Evolutionary conservation across 257 asterid genomes (phyloP), one percentile per base, ranked within the genome.

Genomic region (Scutellaria galericulata): DNA sequence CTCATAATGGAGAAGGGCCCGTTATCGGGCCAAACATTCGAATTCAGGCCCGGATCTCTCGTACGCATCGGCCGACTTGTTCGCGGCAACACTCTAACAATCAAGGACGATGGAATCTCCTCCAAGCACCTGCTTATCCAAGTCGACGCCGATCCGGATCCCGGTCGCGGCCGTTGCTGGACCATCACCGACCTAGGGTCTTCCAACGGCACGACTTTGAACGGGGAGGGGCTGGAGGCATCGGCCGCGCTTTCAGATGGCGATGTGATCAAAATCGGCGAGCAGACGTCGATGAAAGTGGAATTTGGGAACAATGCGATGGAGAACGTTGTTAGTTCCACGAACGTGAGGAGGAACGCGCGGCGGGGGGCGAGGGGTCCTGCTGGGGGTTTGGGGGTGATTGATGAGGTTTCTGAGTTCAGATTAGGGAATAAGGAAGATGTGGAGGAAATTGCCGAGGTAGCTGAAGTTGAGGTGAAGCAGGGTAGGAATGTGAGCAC

Each of bases 101-200:
- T 93, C 83, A 91, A 85, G 80, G 97, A 93, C 68, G 61, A 75
- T 27, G 96, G 98, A 7, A 65, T 93, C 71, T 93, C 97, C 57
- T 76, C 98, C 46, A 89, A 89, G 67, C 98, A 93, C 78, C 69
- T 86, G 46, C 6, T 68, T 1, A 82, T 93, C 58, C 65, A 81
- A 11, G 78, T 72, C 59, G 76, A 73, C 7, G 14, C 77, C 41
- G 54, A 51, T 52, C 14, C 70, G 55, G 79, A 55, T 15, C 24
- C 63, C 42, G 73, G 48, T 6, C 42, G 13, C 37, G 37, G 37
- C 61, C 55, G 64, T n/a, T 44, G 14, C 27, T 94, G 98, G 97
- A 42, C 79, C 64, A 3, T 91, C 69, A 57, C 88, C 44, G 97
- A 91, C 74, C 79, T 91, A 14, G 89, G 66, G 3, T 89, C 97